A percentile compares a stretch with the other conserved stretches of the same genome.
These are phyloP conservation scores for Holtermannia corniformis DNA, from an alignment of 768 basidiomycete species.

Conservation along the genomic window DNA sequence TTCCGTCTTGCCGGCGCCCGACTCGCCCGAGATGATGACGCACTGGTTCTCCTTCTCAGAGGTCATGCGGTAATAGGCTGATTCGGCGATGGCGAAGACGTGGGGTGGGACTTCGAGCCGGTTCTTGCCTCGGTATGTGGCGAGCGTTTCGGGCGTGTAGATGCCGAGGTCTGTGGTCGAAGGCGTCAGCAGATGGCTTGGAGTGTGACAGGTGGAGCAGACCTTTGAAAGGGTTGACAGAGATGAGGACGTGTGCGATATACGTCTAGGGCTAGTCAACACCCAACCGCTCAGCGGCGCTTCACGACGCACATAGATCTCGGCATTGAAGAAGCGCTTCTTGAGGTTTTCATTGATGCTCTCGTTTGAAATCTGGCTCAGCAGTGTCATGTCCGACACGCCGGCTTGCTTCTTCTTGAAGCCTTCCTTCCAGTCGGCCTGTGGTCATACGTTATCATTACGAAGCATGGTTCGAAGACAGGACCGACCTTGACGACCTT, in stretches of 20 bases:
- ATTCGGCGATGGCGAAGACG: slow-evolving; percentile 94
- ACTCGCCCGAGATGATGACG: slow-evolving; percentile 98
- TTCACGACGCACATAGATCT: slow-evolving; percentile 61
- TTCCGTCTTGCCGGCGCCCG: slow-evolving; percentile 97
- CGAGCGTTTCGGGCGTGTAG: slow-evolving; percentile 81
- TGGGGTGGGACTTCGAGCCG: slow-evolving; percentile 95
- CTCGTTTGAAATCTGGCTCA: slow-evolving; percentile 95
- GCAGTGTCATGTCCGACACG: slow-evolving; percentile 95
- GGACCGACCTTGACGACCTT: slow-evolving; percentile 21
- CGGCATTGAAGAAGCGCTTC: slow-evolving; percentile 86
- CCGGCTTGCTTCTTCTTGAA: slow-evolving; percentile 99
- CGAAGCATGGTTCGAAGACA: background rate
- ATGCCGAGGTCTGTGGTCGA: slow-evolving; percentile 74
- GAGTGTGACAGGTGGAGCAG: slow-evolving; percentile 10
- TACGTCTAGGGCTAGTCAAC: slow-evolving; percentile 53
- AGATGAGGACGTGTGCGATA: slow-evolving; percentile 95
- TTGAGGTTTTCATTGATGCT: slow-evolving; percentile 95
- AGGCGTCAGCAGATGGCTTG: slow-evolving; percentile 10
- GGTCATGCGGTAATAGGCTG: slow-evolving; percentile 98
- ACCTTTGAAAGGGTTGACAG: slow-evolving; percentile 98
- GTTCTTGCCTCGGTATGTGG: slow-evolving; percentile 89
- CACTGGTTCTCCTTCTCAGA: slow-evolving; percentile 99
- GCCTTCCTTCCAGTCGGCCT: slow-evolving; percentile 99
- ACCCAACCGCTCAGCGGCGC: background rate
- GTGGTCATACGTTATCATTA: background rate